Evolutionary conservation across 169 alveolate species (phyloP), one percentile per base, ranked within the genome.

Genomic region (Cytauxzoon felis): DNA sequence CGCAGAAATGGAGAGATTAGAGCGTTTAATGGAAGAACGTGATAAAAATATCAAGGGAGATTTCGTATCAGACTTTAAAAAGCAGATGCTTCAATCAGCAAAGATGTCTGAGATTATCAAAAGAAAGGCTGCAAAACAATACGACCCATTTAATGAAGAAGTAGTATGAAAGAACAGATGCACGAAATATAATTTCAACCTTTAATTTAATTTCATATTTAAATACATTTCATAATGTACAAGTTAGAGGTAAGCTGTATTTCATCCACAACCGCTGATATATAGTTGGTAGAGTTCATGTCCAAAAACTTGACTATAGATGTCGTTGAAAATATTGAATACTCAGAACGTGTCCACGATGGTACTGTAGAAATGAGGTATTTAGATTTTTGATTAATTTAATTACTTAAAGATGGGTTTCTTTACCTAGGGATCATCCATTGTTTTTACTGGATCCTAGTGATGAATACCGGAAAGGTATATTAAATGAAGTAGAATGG

Each of bases 71-170:
- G 23, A 16, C 11, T 34, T 73, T 21, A 61, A 73, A 60, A 49
- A 52, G 9, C 68, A 63, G 26, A 69, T 70, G 7, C 56, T 43
- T 13, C 79, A 73, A 34, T 36, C 68, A 0, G 68, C 70, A 3
- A 52, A 73, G 48, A 24, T 63, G 78, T 50, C 70, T 7, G 78
- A 61, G 5, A 51, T 53, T 18, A 50, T 73, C 18, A 21, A 70
- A 2, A 68, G 56, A 23, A 40, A 67, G 2, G 70, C 62, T 8
- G 13, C 76, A 0, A 49, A 43, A 43, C 68, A 56, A 24, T 16
- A 34, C 6, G 27, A 40, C 23, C 69, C 54, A 19, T 19, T 51
- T 3, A 66, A 71, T 5, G 75, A 71, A 16, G 49, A 23, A 18
- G 24, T 38, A 38, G 45, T 38, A 38, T 13, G 45, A 38, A 13